Conservation (phyloP, 768 basidiomycete species). For the Tephrocybe sp. region DNA sequence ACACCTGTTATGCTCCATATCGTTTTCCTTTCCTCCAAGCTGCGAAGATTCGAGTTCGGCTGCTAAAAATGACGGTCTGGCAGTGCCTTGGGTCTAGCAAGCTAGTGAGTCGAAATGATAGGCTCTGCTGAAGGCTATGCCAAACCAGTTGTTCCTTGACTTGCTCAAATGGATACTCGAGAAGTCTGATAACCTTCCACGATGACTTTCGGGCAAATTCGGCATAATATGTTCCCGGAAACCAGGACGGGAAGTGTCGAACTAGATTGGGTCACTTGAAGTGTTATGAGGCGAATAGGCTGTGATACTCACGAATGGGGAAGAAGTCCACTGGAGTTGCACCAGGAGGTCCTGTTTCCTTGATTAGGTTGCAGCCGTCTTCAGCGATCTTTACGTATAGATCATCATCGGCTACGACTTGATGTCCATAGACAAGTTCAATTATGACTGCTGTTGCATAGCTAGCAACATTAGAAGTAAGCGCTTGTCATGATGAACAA, state of each 20-base stretch:
- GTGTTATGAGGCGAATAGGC: background rate
- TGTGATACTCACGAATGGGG: slow-evolving; percentile 9
- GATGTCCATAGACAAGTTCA: slow-evolving; percentile 13
- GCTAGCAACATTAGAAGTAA: background rate
- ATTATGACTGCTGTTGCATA: slow-evolving; percentile 13
- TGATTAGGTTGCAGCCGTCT: background rate
- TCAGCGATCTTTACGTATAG: slow-evolving; percentile 7
- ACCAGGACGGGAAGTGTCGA: slow-evolving; percentile 27
- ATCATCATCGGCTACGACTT: background rate
- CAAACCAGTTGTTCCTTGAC: slow-evolving; percentile 29
- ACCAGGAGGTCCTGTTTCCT: slow-evolving; percentile 8
- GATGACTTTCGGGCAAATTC: slow-evolving; percentile 16
- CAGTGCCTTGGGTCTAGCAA: too few species aligned
- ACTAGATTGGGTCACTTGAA: slow-evolving; percentile 17
- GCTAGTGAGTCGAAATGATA: too few species aligned
- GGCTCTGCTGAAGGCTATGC: too few species aligned
- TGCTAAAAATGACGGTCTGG: background rate
- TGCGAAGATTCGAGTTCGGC: background rate
- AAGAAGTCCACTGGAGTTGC: slow-evolving; percentile 11
- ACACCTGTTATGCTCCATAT: slow-evolving; percentile 1
- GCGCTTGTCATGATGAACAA: background rate
- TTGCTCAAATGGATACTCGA: slow-evolving; percentile 1
- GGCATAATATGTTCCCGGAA: slow-evolving; percentile 23
- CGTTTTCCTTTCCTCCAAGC: background rate
- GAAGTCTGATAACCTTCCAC: background rate